Evolutionary conservation across 2,329 filamentous ascomycete species (phyloP).

Genomic region (Gaeumannomyces sp.): DNA sequence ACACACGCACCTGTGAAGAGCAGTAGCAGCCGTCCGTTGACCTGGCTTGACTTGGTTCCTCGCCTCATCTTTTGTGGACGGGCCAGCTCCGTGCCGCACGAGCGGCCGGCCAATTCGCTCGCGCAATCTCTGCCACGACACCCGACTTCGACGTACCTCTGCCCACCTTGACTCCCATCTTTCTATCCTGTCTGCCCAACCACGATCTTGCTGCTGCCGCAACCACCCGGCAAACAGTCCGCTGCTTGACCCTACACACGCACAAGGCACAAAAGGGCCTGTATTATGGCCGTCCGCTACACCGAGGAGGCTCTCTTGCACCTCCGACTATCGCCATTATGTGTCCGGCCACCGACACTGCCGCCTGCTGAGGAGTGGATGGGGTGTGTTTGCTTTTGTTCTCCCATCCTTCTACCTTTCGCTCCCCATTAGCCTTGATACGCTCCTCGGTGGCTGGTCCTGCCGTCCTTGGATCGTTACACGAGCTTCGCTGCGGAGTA

Average conservation of each 20-base stretch:
- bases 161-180: neutral
- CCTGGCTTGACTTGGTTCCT: neutral
- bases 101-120: neutral
- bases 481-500: neutral
- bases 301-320: conserved; percentile 67
- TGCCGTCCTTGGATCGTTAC: neutral
- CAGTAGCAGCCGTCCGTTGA: neutral
- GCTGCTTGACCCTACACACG: neutral
- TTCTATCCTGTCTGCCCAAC: neutral
- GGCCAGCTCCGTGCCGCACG: neutral
- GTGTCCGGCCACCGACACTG: conserved; percentile 69
- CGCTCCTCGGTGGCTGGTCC: neutral
- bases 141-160: neutral
- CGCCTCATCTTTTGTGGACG: neutral
- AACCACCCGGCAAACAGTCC: neutral
- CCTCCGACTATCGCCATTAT: conserved; percentile 76
- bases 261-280: conserved; percentile 2
- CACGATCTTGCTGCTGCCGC: neutral
- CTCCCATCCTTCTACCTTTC: neutral
- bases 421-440: neutral
- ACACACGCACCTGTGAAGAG: neutral
- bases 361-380: conserved; percentile 93
- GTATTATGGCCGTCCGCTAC: conserved; percentile 57
- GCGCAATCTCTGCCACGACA: conserved; percentile 1
- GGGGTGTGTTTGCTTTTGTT: conserved; percentile 55